phyloP scores from a whole-genome alignment of 1,139 yeast genomes.

The Scheffersomyces titani region DNA sequence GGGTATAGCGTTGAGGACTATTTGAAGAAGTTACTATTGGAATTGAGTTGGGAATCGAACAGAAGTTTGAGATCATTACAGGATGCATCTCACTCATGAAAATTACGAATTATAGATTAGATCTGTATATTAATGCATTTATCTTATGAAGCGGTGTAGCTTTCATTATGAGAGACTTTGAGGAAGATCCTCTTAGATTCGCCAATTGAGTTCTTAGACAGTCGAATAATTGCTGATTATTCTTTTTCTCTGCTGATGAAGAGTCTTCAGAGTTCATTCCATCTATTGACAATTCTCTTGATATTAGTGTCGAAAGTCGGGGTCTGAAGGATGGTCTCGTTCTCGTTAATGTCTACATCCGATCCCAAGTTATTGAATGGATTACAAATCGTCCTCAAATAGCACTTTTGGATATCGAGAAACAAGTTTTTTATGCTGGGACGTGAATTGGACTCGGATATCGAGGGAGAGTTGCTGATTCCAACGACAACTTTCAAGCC shows the following conservation, averaged over 20 bases:
- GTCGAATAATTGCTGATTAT: no score
- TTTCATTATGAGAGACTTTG: no score
- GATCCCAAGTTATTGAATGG: slow-evolving; percentile 44
- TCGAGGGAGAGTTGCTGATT: slow-evolving; percentile 9
- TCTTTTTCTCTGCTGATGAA: not conserved
- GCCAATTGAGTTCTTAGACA: not conserved
- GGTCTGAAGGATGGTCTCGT: slow-evolving; percentile 30
- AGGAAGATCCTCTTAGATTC: not conserved
- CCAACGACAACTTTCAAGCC: slow-evolving; percentile 64
- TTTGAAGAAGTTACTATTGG: not conserved
- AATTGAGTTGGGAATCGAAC: no score
- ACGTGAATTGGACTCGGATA: not conserved
- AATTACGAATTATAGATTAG: not conserved
- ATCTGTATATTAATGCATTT: not conserved
- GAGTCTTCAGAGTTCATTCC: slow-evolving; percentile 22
- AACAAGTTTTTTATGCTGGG: slow-evolving; percentile 29
- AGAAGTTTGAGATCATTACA: not conserved
- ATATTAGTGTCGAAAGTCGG: slow-evolving; percentile 41
- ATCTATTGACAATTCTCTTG: slow-evolving; percentile 31
- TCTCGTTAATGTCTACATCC: slow-evolving; percentile 10
- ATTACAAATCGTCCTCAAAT: slow-evolving; percentile 54
- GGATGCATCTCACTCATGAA: not conserved
- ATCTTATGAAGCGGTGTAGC: not conserved
- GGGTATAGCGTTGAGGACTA: no score
- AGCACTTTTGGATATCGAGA: slow-evolving; percentile 46